Evolutionary conservation across 106 monocot genomes (phyloP).

Genomic region (Agapanthus africanus): DNA sequence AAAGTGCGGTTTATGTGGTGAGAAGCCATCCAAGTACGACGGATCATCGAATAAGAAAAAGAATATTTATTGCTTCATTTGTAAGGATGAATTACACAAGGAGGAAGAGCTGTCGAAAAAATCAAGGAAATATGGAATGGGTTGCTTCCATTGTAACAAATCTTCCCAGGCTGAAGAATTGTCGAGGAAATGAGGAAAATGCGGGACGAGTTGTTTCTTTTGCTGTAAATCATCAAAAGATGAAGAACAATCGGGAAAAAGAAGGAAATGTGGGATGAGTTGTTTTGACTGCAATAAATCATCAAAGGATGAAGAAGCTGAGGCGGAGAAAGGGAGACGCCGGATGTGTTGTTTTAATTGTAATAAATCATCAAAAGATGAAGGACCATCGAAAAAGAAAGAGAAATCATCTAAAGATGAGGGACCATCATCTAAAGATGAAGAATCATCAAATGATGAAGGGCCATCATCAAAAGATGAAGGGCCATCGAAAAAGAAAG

Average conservation of each 20-base stretch:
- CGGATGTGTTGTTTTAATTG: too few relatives aligned
- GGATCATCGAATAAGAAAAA: neutral
- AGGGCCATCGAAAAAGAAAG: too few relatives aligned
- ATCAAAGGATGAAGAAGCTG: neutral
- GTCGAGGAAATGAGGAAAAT: neutral
- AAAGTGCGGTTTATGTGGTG: neutral
- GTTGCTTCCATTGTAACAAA: neutral
- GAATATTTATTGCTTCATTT: neutral
- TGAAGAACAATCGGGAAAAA: neutral
- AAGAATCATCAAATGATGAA: too few relatives aligned
- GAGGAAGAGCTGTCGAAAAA: neutral
- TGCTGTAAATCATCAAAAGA: neutral
- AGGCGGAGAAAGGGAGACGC: too few relatives aligned
- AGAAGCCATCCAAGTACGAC: neutral
- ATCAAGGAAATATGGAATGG: too few relatives aligned
- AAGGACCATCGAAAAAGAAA: too few relatives aligned
- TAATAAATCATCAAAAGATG: too few relatives aligned
- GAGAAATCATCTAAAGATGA: too few relatives aligned
- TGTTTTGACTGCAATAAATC: neutral
- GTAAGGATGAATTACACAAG: neutral
- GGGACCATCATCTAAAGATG: neutral
- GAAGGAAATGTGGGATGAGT: neutral
- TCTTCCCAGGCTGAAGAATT: neutral
- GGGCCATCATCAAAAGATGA: too few relatives aligned
- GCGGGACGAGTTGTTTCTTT: neutral